Evolutionary conservation across 768 basidiomycete species (phyloP).

Genomic region (Macrocybe gigantea): DNA sequence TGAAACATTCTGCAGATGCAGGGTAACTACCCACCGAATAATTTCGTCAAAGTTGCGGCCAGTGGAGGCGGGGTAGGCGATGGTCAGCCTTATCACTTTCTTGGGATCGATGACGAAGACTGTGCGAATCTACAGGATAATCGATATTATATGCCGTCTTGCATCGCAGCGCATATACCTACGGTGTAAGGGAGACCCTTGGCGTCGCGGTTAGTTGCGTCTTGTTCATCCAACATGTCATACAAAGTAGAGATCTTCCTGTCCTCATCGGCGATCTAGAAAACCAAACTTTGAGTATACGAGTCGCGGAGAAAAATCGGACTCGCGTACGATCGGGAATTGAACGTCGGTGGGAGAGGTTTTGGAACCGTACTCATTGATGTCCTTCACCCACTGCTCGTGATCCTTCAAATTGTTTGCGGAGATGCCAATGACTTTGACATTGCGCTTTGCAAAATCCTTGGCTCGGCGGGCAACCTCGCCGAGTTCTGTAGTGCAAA

Average conservation of each 20-base stretch:
- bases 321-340: constrained; percentile 83
- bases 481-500: constrained; percentile 96
- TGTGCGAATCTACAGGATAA: constrained; percentile 68
- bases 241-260: constrained; percentile 81
- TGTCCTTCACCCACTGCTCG: constrained; percentile 84
- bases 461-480: constrained; percentile 84
- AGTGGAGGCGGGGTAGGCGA: constrained; percentile 93
- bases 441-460: constrained; percentile 83
- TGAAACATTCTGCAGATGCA: no score
- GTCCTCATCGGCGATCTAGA: constrained; percentile 86
- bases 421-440: constrained; percentile 91
- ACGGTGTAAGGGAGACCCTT: constrained; percentile 95
- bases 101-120: constrained; percentile 98
- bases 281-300: not conserved
- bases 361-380: constrained; percentile 73
- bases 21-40: constrained; percentile 29
- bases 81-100: constrained; percentile 84
- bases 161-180: constrained; percentile 7
- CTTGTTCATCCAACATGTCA: constrained; percentile 96
- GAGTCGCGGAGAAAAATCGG: constrained; percentile 1
- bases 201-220: constrained; percentile 80
- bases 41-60: constrained; percentile 86
- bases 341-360: constrained; percentile 66
- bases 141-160: not conserved
- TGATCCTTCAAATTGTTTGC: constrained; percentile 88